A percentile compares a stretch with the other conserved stretches of the same genome.
Evolutionary conservation across 345 rosid species (phyloP).

Genomic region (Syzygium oleosum): DNA sequence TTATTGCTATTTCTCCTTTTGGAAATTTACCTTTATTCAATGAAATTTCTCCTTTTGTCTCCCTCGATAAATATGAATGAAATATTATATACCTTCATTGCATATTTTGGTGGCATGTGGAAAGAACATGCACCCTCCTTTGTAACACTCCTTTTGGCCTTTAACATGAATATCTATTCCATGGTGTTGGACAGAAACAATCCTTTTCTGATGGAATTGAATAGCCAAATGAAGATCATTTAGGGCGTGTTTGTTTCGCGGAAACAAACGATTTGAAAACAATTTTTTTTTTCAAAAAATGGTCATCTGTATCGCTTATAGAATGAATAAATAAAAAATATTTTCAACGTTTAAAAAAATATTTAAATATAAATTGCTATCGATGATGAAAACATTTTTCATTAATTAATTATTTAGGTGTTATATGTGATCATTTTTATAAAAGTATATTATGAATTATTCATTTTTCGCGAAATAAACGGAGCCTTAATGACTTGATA

Average conservation of each 20-base stretch:
- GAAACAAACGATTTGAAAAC: not conserved
- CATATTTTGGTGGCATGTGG: too few species aligned
- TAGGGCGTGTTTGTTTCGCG: not conserved
- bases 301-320: not conserved
- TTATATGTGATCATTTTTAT: too few species aligned
- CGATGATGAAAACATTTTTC: not conserved
- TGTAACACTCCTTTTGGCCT: not conserved
- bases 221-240: not conserved
- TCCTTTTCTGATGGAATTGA: not conserved
- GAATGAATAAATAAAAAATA: not conserved
- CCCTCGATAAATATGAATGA: too few species aligned
- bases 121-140: too few species aligned
- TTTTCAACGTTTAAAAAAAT: accelerated
- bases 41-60: too few species aligned
- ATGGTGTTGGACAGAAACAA: too few species aligned
- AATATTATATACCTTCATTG: too few species aligned
- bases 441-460: too few species aligned
- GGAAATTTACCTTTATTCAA: too few species aligned
- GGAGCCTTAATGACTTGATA: not conserved
- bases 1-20: too few species aligned
- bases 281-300: not conserved
- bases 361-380: not conserved
- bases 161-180: not conserved
- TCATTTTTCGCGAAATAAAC: not conserved
- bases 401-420: not conserved